A percentile compares a stretch with the other conserved stretches of the same genome.
These are phyloP conservation scores for Starmerella apis DNA, from an alignment of 805 yeast species.

Conservation along the genomic window DNA sequence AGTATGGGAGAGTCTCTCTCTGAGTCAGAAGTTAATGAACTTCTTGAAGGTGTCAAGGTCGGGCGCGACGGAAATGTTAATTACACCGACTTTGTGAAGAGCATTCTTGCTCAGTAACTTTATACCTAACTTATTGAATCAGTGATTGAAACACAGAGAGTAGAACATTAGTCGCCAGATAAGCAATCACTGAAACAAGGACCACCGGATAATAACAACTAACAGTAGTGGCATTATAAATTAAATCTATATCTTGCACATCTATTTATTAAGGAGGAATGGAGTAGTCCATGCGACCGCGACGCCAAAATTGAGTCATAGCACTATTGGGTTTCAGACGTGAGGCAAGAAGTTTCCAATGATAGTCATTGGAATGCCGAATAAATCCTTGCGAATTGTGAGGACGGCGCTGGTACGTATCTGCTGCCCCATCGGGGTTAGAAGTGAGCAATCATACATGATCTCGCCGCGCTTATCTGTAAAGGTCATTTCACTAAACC, in stretches of 20 bases:
- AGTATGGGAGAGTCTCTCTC: conserved; percentile 89
- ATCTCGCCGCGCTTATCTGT: conserved; percentile 83
- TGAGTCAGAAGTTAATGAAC: conserved; percentile 88
- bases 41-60: conserved; percentile 87
- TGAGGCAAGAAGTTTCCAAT: conserved; percentile 66
- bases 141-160: neutral
- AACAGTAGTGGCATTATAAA: neutral
- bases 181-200: no score
- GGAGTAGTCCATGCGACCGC: neutral
- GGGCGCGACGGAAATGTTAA: conserved; percentile 91
- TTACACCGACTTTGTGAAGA: conserved; percentile 84
- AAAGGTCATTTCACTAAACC: conserved; percentile 75
- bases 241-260: neutral
- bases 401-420: conserved; percentile 76
- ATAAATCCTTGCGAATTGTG: conserved; percentile 90
- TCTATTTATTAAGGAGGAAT: neutral
- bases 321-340: neutral
- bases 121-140: neutral
- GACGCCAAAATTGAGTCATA: neutral
- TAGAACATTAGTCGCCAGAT: no score
- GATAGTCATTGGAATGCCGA: conserved; percentile 95
- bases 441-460: conserved; percentile 75
- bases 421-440: conserved; percentile 35
- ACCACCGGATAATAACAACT: no score
- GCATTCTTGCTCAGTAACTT: conserved; percentile 71